A percentile compares a stretch with the other conserved stretches of the same genome.
Evolutionary conservation across 2,329 filamentous ascomycete species (phyloP).

Genomic region (Clonostachys sp.): DNA sequence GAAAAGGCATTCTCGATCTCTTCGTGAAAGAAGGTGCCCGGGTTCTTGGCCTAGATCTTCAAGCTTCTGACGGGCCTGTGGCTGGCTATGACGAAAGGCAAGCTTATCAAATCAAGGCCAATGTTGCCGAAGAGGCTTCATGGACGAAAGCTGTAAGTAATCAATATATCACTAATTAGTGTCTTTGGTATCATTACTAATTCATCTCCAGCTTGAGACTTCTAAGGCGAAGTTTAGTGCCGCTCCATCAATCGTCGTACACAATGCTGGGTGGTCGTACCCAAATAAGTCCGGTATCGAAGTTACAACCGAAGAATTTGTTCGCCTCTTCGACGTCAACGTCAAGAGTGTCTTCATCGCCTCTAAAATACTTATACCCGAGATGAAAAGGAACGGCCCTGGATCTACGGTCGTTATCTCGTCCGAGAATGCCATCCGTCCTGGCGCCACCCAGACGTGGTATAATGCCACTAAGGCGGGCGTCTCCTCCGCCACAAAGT

Average conservation of each 20-base stretch:
- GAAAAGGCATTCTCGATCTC: conserved; percentile 1
- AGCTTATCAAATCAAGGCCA: conserved; percentile 10
- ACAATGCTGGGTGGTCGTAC: conserved; percentile 3
- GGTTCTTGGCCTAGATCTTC: conserved; percentile 2
- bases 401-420: conserved; percentile 5
- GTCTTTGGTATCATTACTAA: background rate
- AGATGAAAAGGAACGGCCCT: conserved; percentile 5
- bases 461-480: conserved; percentile 5
- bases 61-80: conserved; percentile 7
- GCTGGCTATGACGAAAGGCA: conserved; percentile 7
- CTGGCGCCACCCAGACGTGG: conserved; percentile 3
- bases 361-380: conserved; percentile 4
- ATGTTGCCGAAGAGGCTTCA: conserved; percentile 9
- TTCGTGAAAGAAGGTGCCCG: conserved; percentile 1
- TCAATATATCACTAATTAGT: background rate
- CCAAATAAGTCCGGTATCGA: conserved; percentile 3
- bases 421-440: conserved; percentile 5
- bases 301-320: conserved; percentile 4
- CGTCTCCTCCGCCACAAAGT: conserved; percentile 4
- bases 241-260: conserved; percentile 1
- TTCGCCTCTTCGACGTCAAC: conserved; percentile 5
- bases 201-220: conserved; percentile 6
- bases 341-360: conserved; percentile 5
- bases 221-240: conserved; percentile 5
- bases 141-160: conserved; percentile 8